Percentiles rank a stretch among this genome's conserved stretches.
phyloP scores from a whole-genome alignment of 2,329 filamentous ascomycete species.

The Cercospora canescens region DNA sequence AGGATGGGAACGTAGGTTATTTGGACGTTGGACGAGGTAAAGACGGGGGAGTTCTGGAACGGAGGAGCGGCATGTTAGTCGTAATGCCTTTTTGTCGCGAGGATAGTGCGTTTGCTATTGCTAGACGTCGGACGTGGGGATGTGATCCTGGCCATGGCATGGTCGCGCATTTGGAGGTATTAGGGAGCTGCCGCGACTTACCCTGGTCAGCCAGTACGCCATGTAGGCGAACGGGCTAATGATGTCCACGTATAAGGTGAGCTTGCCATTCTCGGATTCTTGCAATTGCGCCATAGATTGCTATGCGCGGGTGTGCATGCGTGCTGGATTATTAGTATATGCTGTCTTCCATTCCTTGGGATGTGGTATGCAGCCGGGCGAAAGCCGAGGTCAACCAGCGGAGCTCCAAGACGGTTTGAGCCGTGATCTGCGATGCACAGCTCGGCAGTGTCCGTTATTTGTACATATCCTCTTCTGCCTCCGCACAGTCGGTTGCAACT shows the following conservation, averaged over 20 bases:
- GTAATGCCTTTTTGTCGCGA: background rate
- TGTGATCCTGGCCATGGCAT: background rate
- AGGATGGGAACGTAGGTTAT: slow-evolving; percentile 61
- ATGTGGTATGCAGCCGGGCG: background rate
- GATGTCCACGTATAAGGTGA: slow-evolving; percentile 61
- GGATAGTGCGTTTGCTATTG: background rate
- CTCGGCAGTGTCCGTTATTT: background rate
- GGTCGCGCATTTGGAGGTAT: background rate
- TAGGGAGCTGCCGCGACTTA: slow-evolving; percentile 36
- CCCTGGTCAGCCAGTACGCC: slow-evolving; percentile 57
- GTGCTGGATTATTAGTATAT: background rate
- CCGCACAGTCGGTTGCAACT: background rate
- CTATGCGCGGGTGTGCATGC: background rate
- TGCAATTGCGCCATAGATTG: background rate
- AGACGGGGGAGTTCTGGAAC: slow-evolving; percentile 55
- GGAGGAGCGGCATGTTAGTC: background rate
- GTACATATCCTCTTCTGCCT: background rate
- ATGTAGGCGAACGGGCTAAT: slow-evolving; percentile 63
- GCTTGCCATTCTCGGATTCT: slow-evolving; percentile 34
- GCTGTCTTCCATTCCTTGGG: background rate
- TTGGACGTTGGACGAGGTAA: slow-evolving; percentile 50
- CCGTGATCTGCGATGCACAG: background rate
- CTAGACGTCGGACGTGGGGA: too few species aligned
- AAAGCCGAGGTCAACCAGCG: background rate
- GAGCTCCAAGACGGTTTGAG: background rate